phyloP scores from a whole-genome alignment of 2,329 filamentous ascomycete species.

The Bertia moriformis region DNA sequence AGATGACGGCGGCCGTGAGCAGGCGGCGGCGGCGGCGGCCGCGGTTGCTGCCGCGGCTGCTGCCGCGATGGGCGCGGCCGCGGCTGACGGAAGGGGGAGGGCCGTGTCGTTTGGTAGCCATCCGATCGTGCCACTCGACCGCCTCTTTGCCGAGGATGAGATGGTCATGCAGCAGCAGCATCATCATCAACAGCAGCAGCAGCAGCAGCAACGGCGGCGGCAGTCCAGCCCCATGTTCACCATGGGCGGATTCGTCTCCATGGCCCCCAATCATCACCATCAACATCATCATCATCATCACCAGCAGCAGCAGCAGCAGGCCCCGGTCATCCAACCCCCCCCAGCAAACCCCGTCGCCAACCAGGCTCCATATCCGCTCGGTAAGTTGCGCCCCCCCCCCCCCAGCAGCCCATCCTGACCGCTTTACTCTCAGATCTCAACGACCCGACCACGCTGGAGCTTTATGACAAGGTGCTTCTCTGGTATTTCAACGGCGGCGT shows the following conservation, averaged over 20 bases:
- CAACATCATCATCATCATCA: too few relatives aligned
- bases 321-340: neutral
- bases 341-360: neutral
- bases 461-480: slow-evolving; percentile 11
- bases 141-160: neutral
- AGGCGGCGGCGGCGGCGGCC: too few relatives aligned
- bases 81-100: too few relatives aligned
- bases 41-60: too few relatives aligned
- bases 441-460: slow-evolving; percentile 5
- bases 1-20: too few relatives aligned
- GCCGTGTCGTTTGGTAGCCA: too few relatives aligned
- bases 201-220: neutral
- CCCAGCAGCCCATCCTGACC: neutral
- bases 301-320: too few relatives aligned
- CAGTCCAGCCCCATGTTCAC: neutral
- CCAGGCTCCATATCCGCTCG: neutral
- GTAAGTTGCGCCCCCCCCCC: neutral
- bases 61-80: too few relatives aligned
- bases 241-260: neutral
- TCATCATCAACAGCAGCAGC: too few relatives aligned
- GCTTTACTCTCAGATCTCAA: neutral
- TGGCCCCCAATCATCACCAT: neutral
- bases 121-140: neutral
- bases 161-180: too few relatives aligned
- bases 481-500: slow-evolving; percentile 8